Evolutionary conservation across 352 stramenopile species (phyloP), one percentile per base, ranked within the genome.

Genomic region (Phytophthora capsici): DNA sequence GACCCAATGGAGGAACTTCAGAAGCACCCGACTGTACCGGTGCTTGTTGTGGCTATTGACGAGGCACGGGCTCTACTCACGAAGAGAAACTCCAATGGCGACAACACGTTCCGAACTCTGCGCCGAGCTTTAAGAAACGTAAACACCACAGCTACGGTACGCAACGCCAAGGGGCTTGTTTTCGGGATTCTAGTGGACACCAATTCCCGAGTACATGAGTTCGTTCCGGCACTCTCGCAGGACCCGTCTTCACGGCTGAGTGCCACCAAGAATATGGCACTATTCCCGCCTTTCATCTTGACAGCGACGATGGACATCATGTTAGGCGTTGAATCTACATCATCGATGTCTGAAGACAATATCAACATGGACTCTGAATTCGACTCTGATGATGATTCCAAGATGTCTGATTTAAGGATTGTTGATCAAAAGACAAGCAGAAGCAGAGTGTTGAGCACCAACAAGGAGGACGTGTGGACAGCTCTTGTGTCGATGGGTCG

Each of bases 281-380:
- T 84, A 75, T 78, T 94, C 73, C 83, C 85, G 58, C 69, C 82
- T 60, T 85, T 91, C 57, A 51, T 90, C 46, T 73, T 89, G 67
- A 83, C 66, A 0, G 23, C 69, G 14, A 71, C 60, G 16, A 72
- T 80, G 48, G 71, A 80, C 40, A 34, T 49, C 1, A 30, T 51
- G 28, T 8, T 51, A 3, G 14, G n/a, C n/a, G n/a, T n/a, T n/a
- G n/a, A n/a, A n/a, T n/a, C n/a, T n/a, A n/a, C n/a, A n/a, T n/a
- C n/a, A n/a, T n/a, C n/a, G n/a, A n/a, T n/a, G n/a, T n/a, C n/a
- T n/a, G n/a, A n/a, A n/a, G n/a, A n/a, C n/a, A n/a, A n/a, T n/a
- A n/a, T n/a, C n/a, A n/a, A n/a, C n/a, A n/a, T n/a, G n/a, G n/a
- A n/a, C n/a, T n/a, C n/a, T n/a, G n/a, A n/a, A n/a, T n/a, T n/a